Evolutionary conservation across 352 stramenopile species (phyloP), one percentile per base, ranked within the genome.

Genomic region (Globisporangium echinulatum): DNA sequence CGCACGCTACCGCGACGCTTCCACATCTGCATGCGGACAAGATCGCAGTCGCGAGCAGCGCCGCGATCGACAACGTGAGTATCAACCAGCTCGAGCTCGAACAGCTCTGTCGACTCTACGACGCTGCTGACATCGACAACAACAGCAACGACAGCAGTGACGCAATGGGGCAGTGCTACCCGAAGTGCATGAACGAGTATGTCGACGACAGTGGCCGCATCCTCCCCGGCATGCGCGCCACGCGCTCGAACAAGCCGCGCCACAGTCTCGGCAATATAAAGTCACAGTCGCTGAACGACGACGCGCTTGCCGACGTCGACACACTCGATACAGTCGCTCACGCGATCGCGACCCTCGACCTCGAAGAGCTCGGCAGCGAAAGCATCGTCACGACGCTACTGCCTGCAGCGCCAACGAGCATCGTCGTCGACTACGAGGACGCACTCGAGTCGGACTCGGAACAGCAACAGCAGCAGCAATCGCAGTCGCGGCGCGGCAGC

Each of bases 341-440:
- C 7, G 15, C 46, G 1, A 54, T 64, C 66, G 59, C 56, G 43
- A 72, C 68, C 8, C 61, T 83, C 14, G 75, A 86, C 56, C 61
- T 86, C 46, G 78, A 88, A 49, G 78, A 86, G 56, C 66, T 83
- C 11, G 78, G 36, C 59, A 15, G 57, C 61, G 48, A 54, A 52
- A 13, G 54, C 55, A 33, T 60, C 49, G 36, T 33, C 36, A 56
- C 62, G 25, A 49, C 60, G 56, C 42, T 61, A 13, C 40, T 50
- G 5, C 38, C 52, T 2, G 44, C 44, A 43, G 51, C 59, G 52
- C 58, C 68, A 17, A 68, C 74, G 52, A 72, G 69, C 54, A 79
- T 88, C 53, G 68, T 82, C n/a, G 78, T 88, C 33, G 78, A 86
- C 52, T 88, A 88, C 39, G 78, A 88, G 46, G 67, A 74, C 52